Percentiles rank a stretch among this genome's conserved stretches.
These are phyloP conservation scores for Rhododendron ovatum DNA, from an alignment of 148 eudicot genomes.

Conservation along the genomic window DNA sequence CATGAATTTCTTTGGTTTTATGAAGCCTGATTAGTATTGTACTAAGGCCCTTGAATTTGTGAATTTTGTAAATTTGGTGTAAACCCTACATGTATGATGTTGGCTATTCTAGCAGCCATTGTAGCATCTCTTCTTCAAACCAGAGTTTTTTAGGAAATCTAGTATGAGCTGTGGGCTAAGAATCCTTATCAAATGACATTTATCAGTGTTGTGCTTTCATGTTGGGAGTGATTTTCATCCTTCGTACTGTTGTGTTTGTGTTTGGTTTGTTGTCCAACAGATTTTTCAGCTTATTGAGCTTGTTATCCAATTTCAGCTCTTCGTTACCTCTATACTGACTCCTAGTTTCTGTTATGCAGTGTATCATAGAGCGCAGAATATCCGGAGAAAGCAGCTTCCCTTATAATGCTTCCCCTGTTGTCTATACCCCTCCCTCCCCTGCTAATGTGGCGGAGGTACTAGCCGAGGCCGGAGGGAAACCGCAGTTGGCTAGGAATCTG, in stretches of 20 bases:
- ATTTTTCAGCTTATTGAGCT: neutral
- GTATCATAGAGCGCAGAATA: constrained; percentile 51
- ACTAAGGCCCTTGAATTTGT: neutral
- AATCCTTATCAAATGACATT: neutral
- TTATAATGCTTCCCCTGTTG: constrained; percentile 48
- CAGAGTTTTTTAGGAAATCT: neutral
- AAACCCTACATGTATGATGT: neutral
- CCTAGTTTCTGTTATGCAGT: constrained; percentile 32
- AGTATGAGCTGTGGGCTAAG: neutral
- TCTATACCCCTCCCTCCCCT: constrained; percentile 57
- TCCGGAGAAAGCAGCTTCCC: constrained; percentile 64
- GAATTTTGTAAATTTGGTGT: neutral
- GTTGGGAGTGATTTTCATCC: neutral
- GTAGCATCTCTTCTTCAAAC: neutral
- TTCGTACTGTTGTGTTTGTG: neutral
- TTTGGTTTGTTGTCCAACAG: neutral
- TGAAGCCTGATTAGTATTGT: neutral
- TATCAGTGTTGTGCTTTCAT: neutral
- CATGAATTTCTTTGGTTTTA: neutral
- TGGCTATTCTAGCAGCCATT: neutral
- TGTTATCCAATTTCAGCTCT: neutral
- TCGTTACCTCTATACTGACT: neutral
- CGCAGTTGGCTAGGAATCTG: constrained; percentile 42
- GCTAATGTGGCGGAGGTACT: constrained; percentile 57
- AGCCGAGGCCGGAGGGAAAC: constrained; percentile 47